Percentiles rank a stretch among this genome's conserved stretches.
phyloP scores from a whole-genome alignment of 257 asterid genomes.

The Eucommia ulmoides region DNA sequence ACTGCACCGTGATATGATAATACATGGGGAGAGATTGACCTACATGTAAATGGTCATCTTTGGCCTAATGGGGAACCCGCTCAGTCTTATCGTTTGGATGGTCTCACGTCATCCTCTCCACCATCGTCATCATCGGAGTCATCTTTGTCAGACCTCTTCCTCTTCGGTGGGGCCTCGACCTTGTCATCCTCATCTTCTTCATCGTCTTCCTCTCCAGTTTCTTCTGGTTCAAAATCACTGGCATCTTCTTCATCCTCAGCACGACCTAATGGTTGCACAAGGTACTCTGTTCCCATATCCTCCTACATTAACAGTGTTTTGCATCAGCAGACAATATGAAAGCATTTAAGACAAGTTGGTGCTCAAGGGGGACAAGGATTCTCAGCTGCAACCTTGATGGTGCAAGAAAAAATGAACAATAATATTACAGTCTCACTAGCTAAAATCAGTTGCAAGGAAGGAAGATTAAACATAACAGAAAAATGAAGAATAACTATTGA shows the following conservation, averaged over 20 bases:
- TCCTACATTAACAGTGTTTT: slow-evolving; percentile 28
- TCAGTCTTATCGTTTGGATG: slow-evolving; percentile 54
- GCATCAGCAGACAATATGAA: not conserved
- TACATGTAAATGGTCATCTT: slow-evolving; percentile 7
- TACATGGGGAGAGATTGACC: slow-evolving; percentile 10
- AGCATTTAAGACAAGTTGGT: no score
- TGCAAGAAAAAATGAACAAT: no score
- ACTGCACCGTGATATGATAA: slow-evolving; percentile 24
- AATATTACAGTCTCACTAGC: no score
- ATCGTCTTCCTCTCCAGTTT: slow-evolving; percentile 40
- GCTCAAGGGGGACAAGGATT: no score
- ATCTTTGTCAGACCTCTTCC: slow-evolving; percentile 60
- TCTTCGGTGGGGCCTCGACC: slow-evolving; percentile 54
- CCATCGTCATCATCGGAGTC: slow-evolving; percentile 48
- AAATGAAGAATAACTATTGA: no score
- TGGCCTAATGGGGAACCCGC: not conserved
- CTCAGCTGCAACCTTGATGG: no score
- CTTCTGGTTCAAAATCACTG: slow-evolving; percentile 76
- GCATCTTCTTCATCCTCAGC: slow-evolving; percentile 90
- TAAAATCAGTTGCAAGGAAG: no score
- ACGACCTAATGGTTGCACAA: slow-evolving; percentile 57
- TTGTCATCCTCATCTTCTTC: slow-evolving; percentile 34
- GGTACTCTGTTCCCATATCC: slow-evolving; percentile 84
- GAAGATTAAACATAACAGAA: no score
- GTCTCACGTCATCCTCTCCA: slow-evolving; percentile 69